phyloP scores from a whole-genome alignment of 257 asterid species.

The Solanum medicagineum region DNA sequence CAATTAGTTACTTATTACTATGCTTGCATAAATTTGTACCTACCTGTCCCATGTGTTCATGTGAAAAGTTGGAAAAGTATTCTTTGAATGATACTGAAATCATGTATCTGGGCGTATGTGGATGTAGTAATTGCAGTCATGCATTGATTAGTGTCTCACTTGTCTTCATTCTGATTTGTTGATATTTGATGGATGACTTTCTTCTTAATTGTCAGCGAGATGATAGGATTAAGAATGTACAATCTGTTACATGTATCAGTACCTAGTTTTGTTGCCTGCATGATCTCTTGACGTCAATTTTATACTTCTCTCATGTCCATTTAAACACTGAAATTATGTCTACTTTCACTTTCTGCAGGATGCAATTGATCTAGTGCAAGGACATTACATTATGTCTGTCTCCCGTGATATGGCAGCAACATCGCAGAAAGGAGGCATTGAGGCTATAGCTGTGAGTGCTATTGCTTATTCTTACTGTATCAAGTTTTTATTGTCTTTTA shows the following conservation, averaged over 20 bases:
- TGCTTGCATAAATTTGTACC: neutral
- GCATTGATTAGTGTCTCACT: neutral
- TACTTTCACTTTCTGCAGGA: conserved; percentile 30
- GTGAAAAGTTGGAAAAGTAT: neutral
- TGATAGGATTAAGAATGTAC: neutral
- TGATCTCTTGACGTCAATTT: neutral
- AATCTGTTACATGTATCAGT: neutral
- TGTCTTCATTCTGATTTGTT: neutral
- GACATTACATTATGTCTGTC: conserved; percentile 70
- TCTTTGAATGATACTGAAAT: neutral
- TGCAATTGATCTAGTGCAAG: conserved; percentile 80
- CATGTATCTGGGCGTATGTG: neutral
- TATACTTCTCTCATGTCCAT: neutral
- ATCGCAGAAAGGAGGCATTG: conserved; percentile 43
- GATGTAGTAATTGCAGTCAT: neutral
- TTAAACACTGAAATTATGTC: neutral
- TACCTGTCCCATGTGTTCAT: neutral
- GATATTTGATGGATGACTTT: neutral
- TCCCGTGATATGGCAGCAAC: conserved; percentile 63
- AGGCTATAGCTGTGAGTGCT: conserved; percentile 61
- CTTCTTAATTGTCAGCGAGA: neutral
- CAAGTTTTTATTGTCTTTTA: neutral
- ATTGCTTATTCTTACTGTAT: neutral
- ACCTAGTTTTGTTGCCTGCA: neutral
- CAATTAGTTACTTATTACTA: neutral